Evolutionary conservation across 2,329 filamentous ascomycete species (phyloP).

Genomic region (Aureobasidium melanogenum): DNA sequence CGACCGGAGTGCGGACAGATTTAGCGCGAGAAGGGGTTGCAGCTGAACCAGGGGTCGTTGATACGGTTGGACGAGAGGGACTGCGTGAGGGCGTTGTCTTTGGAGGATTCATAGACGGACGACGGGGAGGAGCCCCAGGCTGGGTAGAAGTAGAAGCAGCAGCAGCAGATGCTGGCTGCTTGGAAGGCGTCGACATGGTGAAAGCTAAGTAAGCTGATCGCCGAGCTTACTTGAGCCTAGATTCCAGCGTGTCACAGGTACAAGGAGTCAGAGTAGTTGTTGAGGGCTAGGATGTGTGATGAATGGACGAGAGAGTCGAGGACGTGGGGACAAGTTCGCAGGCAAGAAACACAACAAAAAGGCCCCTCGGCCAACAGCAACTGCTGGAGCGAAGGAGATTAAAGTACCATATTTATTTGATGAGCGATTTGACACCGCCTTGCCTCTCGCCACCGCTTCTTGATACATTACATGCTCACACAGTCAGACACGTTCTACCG

Average conservation of each 20-base stretch:
- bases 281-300: background rate
- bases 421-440: background rate
- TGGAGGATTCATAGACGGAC: slow-evolving; percentile 10
- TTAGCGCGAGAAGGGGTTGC: slow-evolving; percentile 35
- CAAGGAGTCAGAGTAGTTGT: background rate
- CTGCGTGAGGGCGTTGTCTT: slow-evolving; percentile 11
- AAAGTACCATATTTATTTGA: slow-evolving; percentile 9
- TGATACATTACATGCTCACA: background rate
- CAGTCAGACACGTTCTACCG: background rate
- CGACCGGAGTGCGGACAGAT: slow-evolving; percentile 45
- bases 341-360: background rate
- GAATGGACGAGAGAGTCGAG: background rate
- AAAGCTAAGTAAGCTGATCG: slow-evolving; percentile 6
- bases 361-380: background rate
- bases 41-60: background rate
- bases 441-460: background rate
- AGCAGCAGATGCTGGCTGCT: slow-evolving; percentile 11
- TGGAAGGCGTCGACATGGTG: slow-evolving; percentile 15
- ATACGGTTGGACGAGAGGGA: slow-evolving; percentile 8
- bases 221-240: slow-evolving; percentile 8
- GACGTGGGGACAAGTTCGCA: background rate
- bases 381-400: slow-evolving; percentile 2
- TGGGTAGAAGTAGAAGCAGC: slow-evolving; percentile 2
- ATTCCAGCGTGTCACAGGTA: slow-evolving; percentile 5
- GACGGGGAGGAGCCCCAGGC: slow-evolving; percentile 11